Evolutionary conservation across 306 rosid species (phyloP).

Genomic region (Datisca glomerata): DNA sequence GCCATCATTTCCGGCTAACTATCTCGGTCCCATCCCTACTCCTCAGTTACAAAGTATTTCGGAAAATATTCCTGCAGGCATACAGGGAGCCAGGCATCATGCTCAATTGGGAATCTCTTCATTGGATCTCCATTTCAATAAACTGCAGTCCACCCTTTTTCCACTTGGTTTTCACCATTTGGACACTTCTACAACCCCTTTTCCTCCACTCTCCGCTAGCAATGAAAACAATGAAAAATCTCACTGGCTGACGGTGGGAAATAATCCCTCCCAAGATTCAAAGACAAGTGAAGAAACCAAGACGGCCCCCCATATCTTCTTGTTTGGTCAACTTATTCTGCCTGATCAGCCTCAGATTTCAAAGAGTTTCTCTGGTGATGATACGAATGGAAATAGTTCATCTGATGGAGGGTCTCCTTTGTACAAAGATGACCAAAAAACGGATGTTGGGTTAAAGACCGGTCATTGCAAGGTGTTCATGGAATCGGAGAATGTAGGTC

Average conservation of each 20-base stretch:
- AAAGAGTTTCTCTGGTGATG: slow-evolving; percentile 37
- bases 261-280: slow-evolving; percentile 23
- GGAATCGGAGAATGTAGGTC: slow-evolving; percentile 20
- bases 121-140: slow-evolving; percentile 44
- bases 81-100: slow-evolving; percentile 99
- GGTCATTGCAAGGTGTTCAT: slow-evolving; percentile 31
- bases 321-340: slow-evolving; percentile 71
- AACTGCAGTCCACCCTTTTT: slow-evolving; percentile 34
- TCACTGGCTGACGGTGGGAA: slow-evolving; percentile 45
- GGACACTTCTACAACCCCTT: slow-evolving; percentile 22
- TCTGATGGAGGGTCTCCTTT: slow-evolving; percentile 74
- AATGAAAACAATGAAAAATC: slow-evolving; percentile 25
- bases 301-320: slow-evolving; percentile 53
- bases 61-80: slow-evolving; percentile 53
- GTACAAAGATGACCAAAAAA: slow-evolving; percentile 39
- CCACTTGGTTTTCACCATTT: slow-evolving; percentile 35
- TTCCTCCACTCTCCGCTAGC: slow-evolving; percentile 25
- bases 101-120: slow-evolving; percentile 63
- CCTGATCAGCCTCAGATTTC: slow-evolving; percentile 46
- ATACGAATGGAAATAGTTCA: slow-evolving; percentile 11
- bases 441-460: slow-evolving; percentile 34
- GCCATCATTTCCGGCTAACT: slow-evolving; percentile 40
- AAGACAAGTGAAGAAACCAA: slow-evolving; percentile 41
- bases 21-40: slow-evolving; percentile 34
- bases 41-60: slow-evolving; percentile 33